Evolutionary conservation across 2,329 filamentous ascomycete genomes (phyloP).

Genomic region (Orbilia ellipsospora): DNA sequence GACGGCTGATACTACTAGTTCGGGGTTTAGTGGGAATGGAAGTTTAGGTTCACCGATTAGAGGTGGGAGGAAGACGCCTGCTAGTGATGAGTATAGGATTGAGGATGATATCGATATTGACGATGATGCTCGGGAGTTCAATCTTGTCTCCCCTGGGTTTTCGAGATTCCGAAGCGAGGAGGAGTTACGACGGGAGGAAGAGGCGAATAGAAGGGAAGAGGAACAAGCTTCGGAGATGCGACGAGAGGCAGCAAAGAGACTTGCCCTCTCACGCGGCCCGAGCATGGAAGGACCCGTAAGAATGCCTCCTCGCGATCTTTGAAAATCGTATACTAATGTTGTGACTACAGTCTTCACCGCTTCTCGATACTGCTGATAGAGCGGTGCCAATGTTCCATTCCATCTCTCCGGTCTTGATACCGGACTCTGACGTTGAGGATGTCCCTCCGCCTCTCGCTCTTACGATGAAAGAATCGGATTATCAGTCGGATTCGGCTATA

Average conservation of each 20-base stretch:
- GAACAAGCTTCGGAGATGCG: slow-evolving; percentile 68
- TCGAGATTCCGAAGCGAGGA: slow-evolving; percentile 64
- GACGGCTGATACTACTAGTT: slow-evolving; percentile 65
- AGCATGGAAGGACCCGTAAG: slow-evolving; percentile 52
- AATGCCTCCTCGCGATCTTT: background rate
- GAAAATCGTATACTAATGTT: background rate
- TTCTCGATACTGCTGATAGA: slow-evolving; percentile 49
- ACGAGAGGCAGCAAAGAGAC: slow-evolving; percentile 68
- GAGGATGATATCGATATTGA: slow-evolving; percentile 55
- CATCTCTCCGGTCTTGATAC: slow-evolving; percentile 34
- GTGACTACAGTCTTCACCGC: slow-evolving; percentile 40
- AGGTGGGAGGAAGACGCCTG: slow-evolving; percentile 36
- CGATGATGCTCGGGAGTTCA: slow-evolving; percentile 57
- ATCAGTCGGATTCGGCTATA: slow-evolving; percentile 46
- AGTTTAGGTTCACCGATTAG: slow-evolving; percentile 46
- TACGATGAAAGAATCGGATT: slow-evolving; percentile 42
- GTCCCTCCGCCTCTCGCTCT: slow-evolving; percentile 33
- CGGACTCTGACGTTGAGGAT: slow-evolving; percentile 36
- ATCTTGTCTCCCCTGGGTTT: slow-evolving; percentile 55
- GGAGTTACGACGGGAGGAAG: slow-evolving; percentile 71
- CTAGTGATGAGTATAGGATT: slow-evolving; percentile 33
- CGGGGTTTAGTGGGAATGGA: slow-evolving; percentile 61
- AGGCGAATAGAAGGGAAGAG: slow-evolving; percentile 67
- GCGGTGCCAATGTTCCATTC: slow-evolving; percentile 52
- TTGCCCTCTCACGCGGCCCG: slow-evolving; percentile 69